phyloP scores from a whole-genome alignment of 371 early-diverging fungal species.

The Haplosporangium sp. region DNA sequence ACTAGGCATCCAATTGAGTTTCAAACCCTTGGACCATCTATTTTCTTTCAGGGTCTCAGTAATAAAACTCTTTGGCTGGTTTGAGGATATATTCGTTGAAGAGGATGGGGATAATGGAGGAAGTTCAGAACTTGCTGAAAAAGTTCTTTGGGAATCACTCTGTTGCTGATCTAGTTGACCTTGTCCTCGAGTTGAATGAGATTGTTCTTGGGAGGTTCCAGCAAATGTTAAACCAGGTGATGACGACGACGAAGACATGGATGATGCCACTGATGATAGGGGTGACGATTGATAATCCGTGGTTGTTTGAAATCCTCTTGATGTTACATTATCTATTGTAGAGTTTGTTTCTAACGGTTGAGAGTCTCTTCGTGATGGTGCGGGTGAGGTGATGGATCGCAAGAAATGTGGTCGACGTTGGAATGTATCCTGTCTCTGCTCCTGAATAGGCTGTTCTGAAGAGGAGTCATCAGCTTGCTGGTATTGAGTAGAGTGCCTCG shows the following conservation, averaged over 20 bases:
- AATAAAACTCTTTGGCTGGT: constrained; percentile 19
- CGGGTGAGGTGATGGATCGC: constrained; percentile 46
- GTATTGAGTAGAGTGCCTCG: constrained; percentile 19
- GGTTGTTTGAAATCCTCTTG: constrained; percentile 14
- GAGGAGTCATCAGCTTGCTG: constrained; percentile 9
- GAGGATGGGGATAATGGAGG: constrained; percentile 13
- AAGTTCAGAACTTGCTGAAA: constrained; percentile 28
- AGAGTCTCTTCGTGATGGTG: constrained; percentile 11
- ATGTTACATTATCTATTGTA: neutral
- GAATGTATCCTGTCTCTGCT: constrained; percentile 19
- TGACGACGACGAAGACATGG: constrained; percentile 8
- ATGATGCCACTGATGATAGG: neutral
- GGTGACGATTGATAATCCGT: constrained; percentile 13
- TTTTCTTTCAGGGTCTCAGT: constrained; percentile 43
- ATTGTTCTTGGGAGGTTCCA: constrained; percentile 7
- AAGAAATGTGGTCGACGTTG: constrained; percentile 42
- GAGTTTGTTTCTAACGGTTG: neutral
- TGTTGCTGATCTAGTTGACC: neutral
- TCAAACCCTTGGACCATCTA: constrained; percentile 44
- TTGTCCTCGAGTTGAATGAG: neutral
- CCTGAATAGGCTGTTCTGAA: constrained; percentile 20
- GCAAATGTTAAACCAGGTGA: constrained; percentile 1
- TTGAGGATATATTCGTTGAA: neutral
- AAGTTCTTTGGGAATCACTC: constrained; percentile 25
- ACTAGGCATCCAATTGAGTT: constrained; percentile 36